phyloP scores from a whole-genome alignment of 371 early-diverging fungal genomes.

The Apophysomyces ossiformis region DNA sequence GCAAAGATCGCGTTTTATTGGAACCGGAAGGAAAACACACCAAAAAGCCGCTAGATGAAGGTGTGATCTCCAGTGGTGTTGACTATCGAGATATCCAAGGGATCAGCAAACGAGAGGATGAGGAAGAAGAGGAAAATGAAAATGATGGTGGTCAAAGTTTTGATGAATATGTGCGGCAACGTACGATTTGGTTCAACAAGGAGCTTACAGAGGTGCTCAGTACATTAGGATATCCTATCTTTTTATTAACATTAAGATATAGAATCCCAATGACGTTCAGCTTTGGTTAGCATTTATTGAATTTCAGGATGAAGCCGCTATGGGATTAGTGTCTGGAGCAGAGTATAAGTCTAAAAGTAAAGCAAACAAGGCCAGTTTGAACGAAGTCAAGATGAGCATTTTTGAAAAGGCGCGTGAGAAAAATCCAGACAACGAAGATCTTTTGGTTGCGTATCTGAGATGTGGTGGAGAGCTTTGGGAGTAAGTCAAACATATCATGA shows the following conservation, averaged over 20 bases:
- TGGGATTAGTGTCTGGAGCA: slow-evolving; percentile 26
- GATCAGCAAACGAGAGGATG: slow-evolving; percentile 19
- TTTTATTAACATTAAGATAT: not conserved
- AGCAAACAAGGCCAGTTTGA: slow-evolving; percentile 50
- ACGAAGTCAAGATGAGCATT: slow-evolving; percentile 76
- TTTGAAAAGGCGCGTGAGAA: slow-evolving; percentile 72
- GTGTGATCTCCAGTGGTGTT: slow-evolving; percentile 30
- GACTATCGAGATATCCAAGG: slow-evolving; percentile 50
- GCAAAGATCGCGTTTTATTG: slow-evolving; percentile 15
- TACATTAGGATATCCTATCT: no score
- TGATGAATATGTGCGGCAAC: slow-evolving; percentile 39
- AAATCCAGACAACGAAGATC: slow-evolving; percentile 62
- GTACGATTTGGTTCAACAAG: slow-evolving; percentile 43
- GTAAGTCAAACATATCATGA: slow-evolving; percentile 32
- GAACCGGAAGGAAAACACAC: slow-evolving; percentile 14
- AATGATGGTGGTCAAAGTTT: slow-evolving; percentile 41
- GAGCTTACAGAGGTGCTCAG: slow-evolving; percentile 30
- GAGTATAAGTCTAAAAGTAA: slow-evolving; percentile 18
- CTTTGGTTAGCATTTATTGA: slow-evolving; percentile 75
- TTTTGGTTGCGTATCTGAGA: slow-evolving; percentile 64
- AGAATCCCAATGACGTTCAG: slow-evolving; percentile 64
- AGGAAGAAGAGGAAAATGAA: slow-evolving; percentile 25
- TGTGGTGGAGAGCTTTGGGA: slow-evolving; percentile 69
- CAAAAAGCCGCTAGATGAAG: slow-evolving; percentile 15
- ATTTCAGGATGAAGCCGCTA: slow-evolving; percentile 66